These are phyloP conservation scores for Adansonia madagascariensis DNA, from an alignment of 441 rosid genomes.

Conservation along the genomic window DNA sequence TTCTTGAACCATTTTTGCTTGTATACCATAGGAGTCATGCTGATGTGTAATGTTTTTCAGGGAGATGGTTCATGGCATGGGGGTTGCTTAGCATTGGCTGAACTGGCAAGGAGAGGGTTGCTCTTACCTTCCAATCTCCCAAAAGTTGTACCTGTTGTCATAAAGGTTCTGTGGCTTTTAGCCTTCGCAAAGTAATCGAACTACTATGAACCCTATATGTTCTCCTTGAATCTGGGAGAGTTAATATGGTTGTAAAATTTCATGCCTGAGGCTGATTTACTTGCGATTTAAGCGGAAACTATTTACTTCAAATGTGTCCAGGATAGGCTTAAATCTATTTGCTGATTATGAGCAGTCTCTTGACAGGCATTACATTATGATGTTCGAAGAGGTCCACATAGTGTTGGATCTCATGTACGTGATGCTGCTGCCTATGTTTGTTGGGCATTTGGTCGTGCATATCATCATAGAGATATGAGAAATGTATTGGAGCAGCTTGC, in stretches of 20 bases:
- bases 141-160: conserved; percentile 78
- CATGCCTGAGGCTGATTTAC: background rate
- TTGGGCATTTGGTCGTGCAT: conserved; percentile 99
- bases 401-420: conserved; percentile 98
- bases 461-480: conserved; percentile 81
- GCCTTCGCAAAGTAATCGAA: conserved; percentile 7
- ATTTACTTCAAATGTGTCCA: background rate
- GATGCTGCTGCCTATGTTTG: conserved; percentile 99
- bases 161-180: conserved; percentile 62
- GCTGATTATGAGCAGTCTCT: conserved; percentile 30
- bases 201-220: background rate
- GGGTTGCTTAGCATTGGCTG: conserved; percentile 95
- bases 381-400: conserved; percentile 96
- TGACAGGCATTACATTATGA: conserved; percentile 94
- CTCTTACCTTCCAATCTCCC: conserved; percentile 88
- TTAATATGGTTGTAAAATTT: conserved; percentile 8
- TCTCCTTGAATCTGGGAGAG: background rate
- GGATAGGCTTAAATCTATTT: background rate
- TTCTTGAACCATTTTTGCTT: conserved; percentile 12
- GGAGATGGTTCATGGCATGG: conserved; percentile 99
- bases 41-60: conserved; percentile 48
- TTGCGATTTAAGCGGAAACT: background rate
- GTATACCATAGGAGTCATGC: conserved; percentile 18
- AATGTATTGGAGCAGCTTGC: conserved; percentile 79
- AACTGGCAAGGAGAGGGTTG: conserved; percentile 92